Evolutionary conservation across 225 moss, liverwort and hornwort genomes (phyloP).

Genomic region (Bryum argenteum): DNA sequence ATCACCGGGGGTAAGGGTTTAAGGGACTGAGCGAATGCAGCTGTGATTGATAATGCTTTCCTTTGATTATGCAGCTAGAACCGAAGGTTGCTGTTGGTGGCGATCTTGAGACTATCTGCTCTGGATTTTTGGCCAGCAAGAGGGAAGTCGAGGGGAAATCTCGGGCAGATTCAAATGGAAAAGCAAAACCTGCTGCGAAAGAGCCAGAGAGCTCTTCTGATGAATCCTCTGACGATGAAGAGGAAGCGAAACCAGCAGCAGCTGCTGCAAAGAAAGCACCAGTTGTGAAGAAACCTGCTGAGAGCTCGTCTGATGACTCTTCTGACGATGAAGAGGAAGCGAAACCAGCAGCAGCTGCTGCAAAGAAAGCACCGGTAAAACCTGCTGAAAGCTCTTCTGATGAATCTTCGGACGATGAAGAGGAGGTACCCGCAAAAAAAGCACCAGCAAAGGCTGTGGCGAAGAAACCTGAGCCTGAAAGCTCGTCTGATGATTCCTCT

Average conservation of each 20-base stretch:
- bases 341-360: slow-evolving; percentile 39
- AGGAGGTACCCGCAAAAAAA: slow-evolving; percentile 50
- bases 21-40: neutral
- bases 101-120: slow-evolving; percentile 43
- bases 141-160: slow-evolving; percentile 36
- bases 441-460: too few relatives aligned
- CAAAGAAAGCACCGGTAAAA: slow-evolving; percentile 32
- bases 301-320: slow-evolving; percentile 42
- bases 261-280: too few relatives aligned
- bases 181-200: neutral
- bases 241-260: slow-evolving; percentile 24
- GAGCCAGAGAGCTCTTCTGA: slow-evolving; percentile 36
- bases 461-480: slow-evolving; percentile 34
- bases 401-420: slow-evolving; percentile 61
- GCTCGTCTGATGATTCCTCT: slow-evolving; percentile 45
- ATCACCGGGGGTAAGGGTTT: slow-evolving; percentile 33
- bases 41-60: neutral
- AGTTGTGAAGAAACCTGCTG: neutral
- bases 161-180: slow-evolving; percentile 39
- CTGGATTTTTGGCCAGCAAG: slow-evolving; percentile 31
- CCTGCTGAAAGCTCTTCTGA: slow-evolving; percentile 32
- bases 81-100: slow-evolving; percentile 24
- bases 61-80: slow-evolving; percentile 36
- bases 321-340: slow-evolving; percentile 49
- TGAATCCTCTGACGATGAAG: slow-evolving; percentile 39